phyloP scores from a whole-genome alignment of 495 filamentous ascomycete species.

The Lasiosphaeria hispida region DNA sequence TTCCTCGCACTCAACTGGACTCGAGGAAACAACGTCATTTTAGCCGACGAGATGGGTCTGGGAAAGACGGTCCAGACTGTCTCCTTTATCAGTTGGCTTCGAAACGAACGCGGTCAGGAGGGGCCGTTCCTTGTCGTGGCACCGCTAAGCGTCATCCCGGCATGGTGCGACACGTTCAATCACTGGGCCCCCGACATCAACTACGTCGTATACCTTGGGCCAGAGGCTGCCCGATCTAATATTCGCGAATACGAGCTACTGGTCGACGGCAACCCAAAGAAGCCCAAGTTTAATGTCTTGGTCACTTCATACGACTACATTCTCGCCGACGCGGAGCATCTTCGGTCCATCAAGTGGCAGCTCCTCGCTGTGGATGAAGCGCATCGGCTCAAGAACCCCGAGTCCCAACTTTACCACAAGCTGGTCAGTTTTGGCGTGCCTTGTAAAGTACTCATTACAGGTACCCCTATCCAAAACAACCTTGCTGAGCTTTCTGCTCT shows the following conservation, averaged over 20 bases:
- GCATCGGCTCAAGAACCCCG: constrained; percentile 93
- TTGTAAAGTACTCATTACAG: constrained; percentile 87
- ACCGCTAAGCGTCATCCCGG: constrained; percentile 90
- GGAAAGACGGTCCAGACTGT: constrained; percentile 99
- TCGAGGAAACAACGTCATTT: constrained; percentile 84
- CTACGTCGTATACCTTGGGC: constrained; percentile 94
- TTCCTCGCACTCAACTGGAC: constrained; percentile 96
- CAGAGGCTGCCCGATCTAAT: constrained; percentile 72
- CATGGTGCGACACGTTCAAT: constrained; percentile 98
- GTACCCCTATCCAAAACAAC: constrained; percentile 96
- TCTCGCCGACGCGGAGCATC: constrained; percentile 69
- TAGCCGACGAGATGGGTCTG: constrained; percentile 98
- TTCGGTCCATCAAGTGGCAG: constrained; percentile 92
- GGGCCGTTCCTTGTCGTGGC: constrained; percentile 96
- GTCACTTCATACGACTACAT: constrained; percentile 97
- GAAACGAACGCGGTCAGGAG: constrained; percentile 85
- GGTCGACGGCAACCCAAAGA: constrained; percentile 74
- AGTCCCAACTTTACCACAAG: constrained; percentile 85
- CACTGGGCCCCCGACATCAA: constrained; percentile 95
- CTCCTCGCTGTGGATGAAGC: constrained; percentile 95
- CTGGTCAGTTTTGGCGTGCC: constrained; percentile 81
- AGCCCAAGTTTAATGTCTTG: constrained; percentile 90
- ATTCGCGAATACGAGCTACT: constrained; percentile 88
- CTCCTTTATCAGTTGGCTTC: constrained; percentile 94
- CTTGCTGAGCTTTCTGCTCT: constrained; percentile 86